Evolutionary conservation across 176 grass and related monocot species (phyloP), one percentile per base, ranked within the genome.

Genomic region (Eragrostis nindensis): DNA sequence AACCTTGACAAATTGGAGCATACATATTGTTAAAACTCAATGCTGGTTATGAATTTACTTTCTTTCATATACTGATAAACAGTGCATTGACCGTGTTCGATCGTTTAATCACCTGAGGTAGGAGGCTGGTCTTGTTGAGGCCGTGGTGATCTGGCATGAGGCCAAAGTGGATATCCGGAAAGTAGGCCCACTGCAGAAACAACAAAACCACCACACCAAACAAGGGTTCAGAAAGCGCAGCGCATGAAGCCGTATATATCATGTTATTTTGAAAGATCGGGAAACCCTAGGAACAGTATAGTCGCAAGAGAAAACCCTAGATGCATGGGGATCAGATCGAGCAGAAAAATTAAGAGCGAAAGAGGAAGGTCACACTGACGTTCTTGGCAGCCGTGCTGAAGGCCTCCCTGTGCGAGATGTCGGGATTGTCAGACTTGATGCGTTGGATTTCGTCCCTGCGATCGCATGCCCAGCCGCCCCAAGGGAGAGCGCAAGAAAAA

Each of bases 361-460:
- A 68, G 41, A 83, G 12, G 22, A 47, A 88, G 70, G 62, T 46
- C n/a, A 90, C n/a, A n/a, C 87, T 93, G 88, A 99, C 96, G 77
- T 99, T 99, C 85, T 99, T 99, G 82, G 96, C 96, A 70, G 96
- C 96, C 69, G 96, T 88, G 84, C 96, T 99, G 92, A 99, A 99
- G 85, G 96, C 96, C 76, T 99, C 96, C 83, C 92, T 95, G 88
- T 99, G 96, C 41, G 96, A 93, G 85, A 99, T 99, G 90, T 99
- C 96, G 75, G 96, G 96, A 91, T 99, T 99, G 75, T 90, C 92
- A 91, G 96, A 92, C 85, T 99, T 99, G 77, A 99, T 99, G 78
- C 96, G 92, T 95, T 99, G 96, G 96, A 99, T 99, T 95, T 99
- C 96, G 89, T 99, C 96, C 92, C 96, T 99, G 85, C 79, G 74